Percentiles rank a stretch among this genome's conserved stretches.
These are phyloP conservation scores for Acidomyces sp. DNA, from an alignment of 495 filamentous ascomycete genomes.

Conservation along the genomic window DNA sequence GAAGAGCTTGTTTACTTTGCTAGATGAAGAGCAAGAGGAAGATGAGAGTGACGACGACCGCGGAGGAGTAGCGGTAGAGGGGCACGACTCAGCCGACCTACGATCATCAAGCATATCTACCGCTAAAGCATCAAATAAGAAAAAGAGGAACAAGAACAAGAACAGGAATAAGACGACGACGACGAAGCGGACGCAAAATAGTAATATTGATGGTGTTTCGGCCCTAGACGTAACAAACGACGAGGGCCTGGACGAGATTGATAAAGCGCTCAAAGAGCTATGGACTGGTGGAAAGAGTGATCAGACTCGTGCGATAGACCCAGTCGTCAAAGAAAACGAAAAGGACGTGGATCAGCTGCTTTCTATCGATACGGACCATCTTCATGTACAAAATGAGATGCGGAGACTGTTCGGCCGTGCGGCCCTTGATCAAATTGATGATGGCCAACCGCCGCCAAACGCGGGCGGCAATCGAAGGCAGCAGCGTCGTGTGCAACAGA, in stretches of 20 bases:
- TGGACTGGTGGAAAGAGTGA: slow-evolving; percentile 22
- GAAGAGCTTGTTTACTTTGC: slow-evolving; percentile 39
- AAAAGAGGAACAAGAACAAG: slow-evolving; percentile 35
- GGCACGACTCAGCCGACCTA: slow-evolving; percentile 1
- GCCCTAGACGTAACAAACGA: slow-evolving; percentile 2
- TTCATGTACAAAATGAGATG: slow-evolving; percentile 91
- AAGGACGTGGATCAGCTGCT: slow-evolving; percentile 46
- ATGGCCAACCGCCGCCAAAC: slow-evolving; percentile 41
- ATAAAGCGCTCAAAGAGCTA: slow-evolving; percentile 59
- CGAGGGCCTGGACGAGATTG: slow-evolving; percentile 61
- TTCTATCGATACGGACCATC: slow-evolving; percentile 58
- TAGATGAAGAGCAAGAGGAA: slow-evolving; percentile 38
- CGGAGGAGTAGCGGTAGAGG: background rate
- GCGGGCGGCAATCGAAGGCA: slow-evolving; percentile 39
- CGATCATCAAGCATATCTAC: background rate
- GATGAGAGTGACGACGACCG: slow-evolving; percentile 17
- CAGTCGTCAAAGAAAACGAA: slow-evolving; percentile 22
- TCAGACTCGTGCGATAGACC: slow-evolving; percentile 19
- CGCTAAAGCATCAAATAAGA: slow-evolving; percentile 16
- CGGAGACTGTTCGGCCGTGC: slow-evolving; percentile 76
- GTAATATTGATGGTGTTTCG: slow-evolving; percentile 25
- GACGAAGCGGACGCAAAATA: too few relatives aligned
- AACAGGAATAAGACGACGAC: too few relatives aligned
- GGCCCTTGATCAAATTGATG: slow-evolving; percentile 48
- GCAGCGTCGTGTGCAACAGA: slow-evolving; percentile 27